These are phyloP conservation scores for Grosmannia serpens DNA, from an alignment of 2,329 filamentous ascomycete genomes.

Conservation along the genomic window DNA sequence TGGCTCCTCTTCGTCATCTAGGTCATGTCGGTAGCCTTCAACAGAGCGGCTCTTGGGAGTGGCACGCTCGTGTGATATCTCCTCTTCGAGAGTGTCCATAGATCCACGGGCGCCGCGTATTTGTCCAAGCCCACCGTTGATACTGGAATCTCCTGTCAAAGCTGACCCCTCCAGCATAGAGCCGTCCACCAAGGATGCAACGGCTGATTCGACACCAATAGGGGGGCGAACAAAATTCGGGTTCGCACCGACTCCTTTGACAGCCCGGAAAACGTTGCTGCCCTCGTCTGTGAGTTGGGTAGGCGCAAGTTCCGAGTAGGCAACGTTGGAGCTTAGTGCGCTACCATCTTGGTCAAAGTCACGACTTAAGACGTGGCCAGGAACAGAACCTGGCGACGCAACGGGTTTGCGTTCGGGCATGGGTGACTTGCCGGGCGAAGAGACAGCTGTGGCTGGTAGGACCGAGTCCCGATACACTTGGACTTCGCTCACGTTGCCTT, in stretches of 20 bases:
- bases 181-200: constrained; percentile 75
- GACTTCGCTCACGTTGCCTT: constrained; percentile 47
- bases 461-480: constrained; percentile 46
- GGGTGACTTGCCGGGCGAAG: constrained; percentile 49
- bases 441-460: constrained; percentile 36
- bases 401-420: constrained; percentile 26
- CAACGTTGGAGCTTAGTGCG: constrained; percentile 40
- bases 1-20: constrained; percentile 23
- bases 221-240: constrained; percentile 65
- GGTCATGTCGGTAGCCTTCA: constrained; percentile 25
- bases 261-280: constrained; percentile 52
- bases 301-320: constrained; percentile 29
- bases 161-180: constrained; percentile 58
- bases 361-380: constrained; percentile 33
- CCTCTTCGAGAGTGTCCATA: constrained; percentile 21
- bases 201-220: constrained; percentile 71
- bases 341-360: constrained; percentile 51
- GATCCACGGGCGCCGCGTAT: constrained; percentile 23
- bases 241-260: constrained; percentile 60
- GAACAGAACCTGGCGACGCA: constrained; percentile 45
- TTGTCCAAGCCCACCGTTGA: constrained; percentile 34
- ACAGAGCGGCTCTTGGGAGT: constrained; percentile 28
- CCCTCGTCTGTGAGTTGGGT: constrained; percentile 33
- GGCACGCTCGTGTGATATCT: constrained; percentile 19
- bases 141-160: constrained; percentile 48